Conservation (phyloP, 108 stramenopile genomes). For the Pseudonitzschia delicatissima region DNA sequence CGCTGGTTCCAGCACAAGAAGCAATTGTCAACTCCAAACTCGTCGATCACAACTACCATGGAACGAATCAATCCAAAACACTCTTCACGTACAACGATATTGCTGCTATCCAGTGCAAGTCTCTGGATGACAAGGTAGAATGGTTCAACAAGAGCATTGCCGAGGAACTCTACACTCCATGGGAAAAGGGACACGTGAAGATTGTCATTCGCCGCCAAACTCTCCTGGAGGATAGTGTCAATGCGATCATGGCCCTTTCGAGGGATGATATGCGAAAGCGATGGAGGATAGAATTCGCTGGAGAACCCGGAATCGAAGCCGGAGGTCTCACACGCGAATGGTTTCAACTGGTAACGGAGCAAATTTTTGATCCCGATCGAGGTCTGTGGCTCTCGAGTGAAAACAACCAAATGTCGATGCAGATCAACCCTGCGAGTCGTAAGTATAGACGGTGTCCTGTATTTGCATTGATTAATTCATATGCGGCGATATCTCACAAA, state of each 20-base stretch:
- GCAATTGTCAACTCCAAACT: slow-evolving; percentile 66
- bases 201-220: slow-evolving; percentile 68
- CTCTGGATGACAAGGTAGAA: slow-evolving; percentile 68
- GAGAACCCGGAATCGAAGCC: slow-evolving; percentile 95
- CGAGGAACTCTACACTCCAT: slow-evolving; percentile 54
- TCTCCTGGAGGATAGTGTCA: slow-evolving; percentile 81
- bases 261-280: slow-evolving; percentile 89
- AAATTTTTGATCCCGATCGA: slow-evolving; percentile 95
- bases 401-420: slow-evolving; percentile 93
- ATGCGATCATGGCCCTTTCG: slow-evolving; percentile 80
- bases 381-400: slow-evolving; percentile 88
- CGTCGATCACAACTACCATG: slow-evolving; percentile 24
- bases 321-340: slow-evolving; percentile 97
- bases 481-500: not conserved
- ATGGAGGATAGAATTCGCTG: slow-evolving; percentile 92
- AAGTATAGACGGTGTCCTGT: slow-evolving; percentile 15
- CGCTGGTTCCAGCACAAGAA: slow-evolving; percentile 69
- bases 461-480: not conserved
- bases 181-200: slow-evolving; percentile 89
- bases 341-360: slow-evolving; percentile 86
- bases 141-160: slow-evolving; percentile 85
- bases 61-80: slow-evolving; percentile 26
- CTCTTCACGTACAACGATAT: slow-evolving; percentile 77
- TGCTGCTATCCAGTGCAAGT: slow-evolving; percentile 49
- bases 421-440: slow-evolving; percentile 82